Percentiles rank a stretch among this genome's conserved stretches.
Conservation (phyloP, 345 rosid genomes). For the Syzygium aromaticum region DNA sequence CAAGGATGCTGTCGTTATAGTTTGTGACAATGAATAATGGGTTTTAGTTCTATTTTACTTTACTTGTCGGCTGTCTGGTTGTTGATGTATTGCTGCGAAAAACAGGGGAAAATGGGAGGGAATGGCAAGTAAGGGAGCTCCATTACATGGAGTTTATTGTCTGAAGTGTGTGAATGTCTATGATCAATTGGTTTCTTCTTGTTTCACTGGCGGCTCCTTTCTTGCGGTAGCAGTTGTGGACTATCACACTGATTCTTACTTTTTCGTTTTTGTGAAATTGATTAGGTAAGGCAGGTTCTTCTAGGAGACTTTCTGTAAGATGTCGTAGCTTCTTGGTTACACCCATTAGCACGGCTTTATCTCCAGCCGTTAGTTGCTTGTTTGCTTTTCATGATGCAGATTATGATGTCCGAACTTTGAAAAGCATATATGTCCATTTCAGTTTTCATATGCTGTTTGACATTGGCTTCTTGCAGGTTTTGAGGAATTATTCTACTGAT, state of each 20-base stretch:
- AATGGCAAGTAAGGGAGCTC: neutral
- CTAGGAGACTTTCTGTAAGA: neutral
- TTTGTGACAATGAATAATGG: neutral
- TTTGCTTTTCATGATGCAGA: neutral
- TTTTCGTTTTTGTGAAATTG: neutral
- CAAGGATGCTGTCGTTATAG: neutral
- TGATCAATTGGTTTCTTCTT: neutral
- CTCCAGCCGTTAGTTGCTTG: neutral
- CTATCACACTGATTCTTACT: neutral
- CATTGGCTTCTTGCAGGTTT: constrained; percentile 28
- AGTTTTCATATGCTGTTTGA: neutral
- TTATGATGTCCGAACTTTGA: neutral
- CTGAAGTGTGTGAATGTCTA: neutral
- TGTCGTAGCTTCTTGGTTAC: neutral
- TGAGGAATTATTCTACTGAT: constrained; percentile 46
- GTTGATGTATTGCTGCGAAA: too few species aligned
- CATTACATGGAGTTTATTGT: neutral
- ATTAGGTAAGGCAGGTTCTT: neutral
- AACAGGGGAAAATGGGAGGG: neutral
- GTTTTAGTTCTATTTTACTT: neutral
- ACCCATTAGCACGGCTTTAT: neutral
- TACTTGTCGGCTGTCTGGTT: neutral
- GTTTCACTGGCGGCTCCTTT: neutral
- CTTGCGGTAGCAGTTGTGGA: neutral
- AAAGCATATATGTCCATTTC: neutral